Percentiles rank a stretch among this genome's conserved stretches.
Conservation (phyloP, 1,139 yeast species). For the Yarrowia galli region DNA sequence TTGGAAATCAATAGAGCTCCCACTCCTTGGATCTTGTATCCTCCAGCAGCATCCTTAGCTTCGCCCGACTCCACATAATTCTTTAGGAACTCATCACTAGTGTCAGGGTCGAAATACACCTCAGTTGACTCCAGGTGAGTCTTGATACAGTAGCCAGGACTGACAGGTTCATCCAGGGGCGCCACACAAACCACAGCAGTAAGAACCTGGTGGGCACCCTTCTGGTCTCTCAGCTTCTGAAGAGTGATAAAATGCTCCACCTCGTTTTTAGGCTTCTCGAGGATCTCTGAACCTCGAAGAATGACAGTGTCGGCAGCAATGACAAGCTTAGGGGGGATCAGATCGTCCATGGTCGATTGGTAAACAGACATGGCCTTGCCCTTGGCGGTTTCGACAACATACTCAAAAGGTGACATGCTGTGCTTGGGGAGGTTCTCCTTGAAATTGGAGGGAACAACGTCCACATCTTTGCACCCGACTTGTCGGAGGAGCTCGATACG, state of each 20-base stretch:
- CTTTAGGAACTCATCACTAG: slow-evolving; percentile 62
- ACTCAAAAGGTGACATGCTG: slow-evolving; percentile 59
- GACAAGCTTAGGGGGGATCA: slow-evolving; percentile 55
- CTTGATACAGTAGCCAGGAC: slow-evolving; percentile 54
- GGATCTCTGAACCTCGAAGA: slow-evolving; percentile 63
- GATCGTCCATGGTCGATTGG: slow-evolving; percentile 50
- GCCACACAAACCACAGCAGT: slow-evolving; percentile 70
- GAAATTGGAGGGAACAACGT: slow-evolving; percentile 64
- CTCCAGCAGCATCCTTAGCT: slow-evolving; percentile 88
- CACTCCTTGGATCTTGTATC: slow-evolving; percentile 80
- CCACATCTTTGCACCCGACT: slow-evolving; percentile 63
- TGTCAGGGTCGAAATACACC: slow-evolving; percentile 57
- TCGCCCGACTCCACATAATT: slow-evolving; percentile 74
- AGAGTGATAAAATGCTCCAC: slow-evolving; percentile 63
- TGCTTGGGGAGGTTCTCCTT: slow-evolving; percentile 75
- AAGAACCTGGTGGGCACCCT: slow-evolving; percentile 60
- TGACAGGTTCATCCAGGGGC: slow-evolving; percentile 52
- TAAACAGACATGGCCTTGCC: slow-evolving; percentile 71
- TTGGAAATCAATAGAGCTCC: slow-evolving; percentile 64
- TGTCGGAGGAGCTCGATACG: slow-evolving; percentile 71
- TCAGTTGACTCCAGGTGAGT: slow-evolving; percentile 52
- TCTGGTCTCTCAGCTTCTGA: slow-evolving; percentile 56
- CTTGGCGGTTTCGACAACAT: slow-evolving; percentile 73
- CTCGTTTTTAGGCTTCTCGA: slow-evolving; percentile 75
- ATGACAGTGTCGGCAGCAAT: slow-evolving; percentile 89